Base-by-base conservation (phyloP, 306 rosid species). In the Hylodesmum podocarpum region DNA sequence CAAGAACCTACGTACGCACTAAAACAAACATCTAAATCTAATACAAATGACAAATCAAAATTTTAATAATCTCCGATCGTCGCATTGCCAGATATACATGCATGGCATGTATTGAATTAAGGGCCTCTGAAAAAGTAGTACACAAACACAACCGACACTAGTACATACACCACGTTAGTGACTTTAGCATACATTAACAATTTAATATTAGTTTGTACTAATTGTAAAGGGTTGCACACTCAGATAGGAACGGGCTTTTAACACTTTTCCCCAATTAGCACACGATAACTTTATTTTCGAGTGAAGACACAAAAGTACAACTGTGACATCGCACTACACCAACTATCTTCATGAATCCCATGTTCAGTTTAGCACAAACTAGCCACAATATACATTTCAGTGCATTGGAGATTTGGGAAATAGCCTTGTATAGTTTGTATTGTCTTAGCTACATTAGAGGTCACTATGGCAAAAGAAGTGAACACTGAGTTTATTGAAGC, bases 281-380 rank as follows among this genome's bases (percentile, higher is more conserved):
- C 72, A 84, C 46, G 27, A 57, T 70, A 40, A 25, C 61, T 74
- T 84, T 80, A 49, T 54, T 14, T 58, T 58, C 40, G 80, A 69
- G 40, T 72, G 85, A 81, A 63, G 88, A 84, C 85, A 55, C 39
- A 61, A 61, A 37, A 67, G 76, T 18, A 81, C 88, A 81, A 81
- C 85, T 77, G 78, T 68, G 85, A 58, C 80, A 72, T 61, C 85
- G 83, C 85, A 84, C 83, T 84, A 66, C 78, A 63, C 80, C 64
- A 40, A 63, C 58, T 44, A 27, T 47, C 63, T 29, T 66, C 70
- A 24, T 66, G 36, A 34, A 72, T 64, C 50, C 61, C 77, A 41
- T 22, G 31, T 65, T 70, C 44, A 31, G 46, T 58, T 66, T 44
- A 58, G 37, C 57, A n/a, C 9, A 72, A 25, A 34, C 66, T 25